phyloP scores from a whole-genome alignment of 331 rosid species.

The Spiraea crenata region DNA sequence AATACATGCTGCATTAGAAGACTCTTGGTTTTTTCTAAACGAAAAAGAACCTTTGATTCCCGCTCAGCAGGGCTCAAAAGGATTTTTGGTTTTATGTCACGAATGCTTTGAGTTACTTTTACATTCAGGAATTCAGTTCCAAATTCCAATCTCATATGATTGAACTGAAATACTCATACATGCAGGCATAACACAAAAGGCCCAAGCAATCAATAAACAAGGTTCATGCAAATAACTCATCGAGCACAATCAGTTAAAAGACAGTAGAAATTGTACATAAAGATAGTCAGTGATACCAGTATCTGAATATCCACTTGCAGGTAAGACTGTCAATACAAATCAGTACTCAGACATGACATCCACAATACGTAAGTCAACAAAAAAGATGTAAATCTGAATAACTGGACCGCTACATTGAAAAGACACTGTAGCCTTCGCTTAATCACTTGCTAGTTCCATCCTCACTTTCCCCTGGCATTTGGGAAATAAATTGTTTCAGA shows the following conservation, averaged over 20 bases:
- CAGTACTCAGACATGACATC: slow-evolving; percentile 11
- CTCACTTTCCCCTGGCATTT: slow-evolving; percentile 64
- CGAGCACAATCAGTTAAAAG: not conserved
- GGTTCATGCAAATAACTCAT: not conserved
- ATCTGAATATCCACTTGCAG: not conserved
- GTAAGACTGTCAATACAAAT: not conserved
- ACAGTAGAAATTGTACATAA: not conserved
- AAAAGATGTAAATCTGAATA: slow-evolving; percentile 17
- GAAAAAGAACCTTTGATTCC: too few relatives aligned
- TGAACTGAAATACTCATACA: not conserved
- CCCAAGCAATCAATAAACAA: not conserved
- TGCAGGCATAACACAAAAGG: not conserved
- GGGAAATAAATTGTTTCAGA: slow-evolving; percentile 1
- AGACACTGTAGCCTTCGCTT: not conserved
- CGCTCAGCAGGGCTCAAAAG: too few relatives aligned
- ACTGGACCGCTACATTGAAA: slow-evolving; percentile 26
- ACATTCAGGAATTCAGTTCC: too few relatives aligned
- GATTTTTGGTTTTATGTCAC: too few relatives aligned
- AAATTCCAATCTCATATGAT: not conserved
- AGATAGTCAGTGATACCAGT: not conserved
- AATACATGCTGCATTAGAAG: too few relatives aligned
- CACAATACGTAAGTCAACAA: not conserved
- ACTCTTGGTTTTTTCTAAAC: too few relatives aligned
- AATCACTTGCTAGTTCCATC: slow-evolving; percentile 10
- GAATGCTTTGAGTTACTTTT: too few relatives aligned